phyloP scores from a whole-genome alignment of 805 yeast genomes.

The Kluyveromyces lactis region DNA sequence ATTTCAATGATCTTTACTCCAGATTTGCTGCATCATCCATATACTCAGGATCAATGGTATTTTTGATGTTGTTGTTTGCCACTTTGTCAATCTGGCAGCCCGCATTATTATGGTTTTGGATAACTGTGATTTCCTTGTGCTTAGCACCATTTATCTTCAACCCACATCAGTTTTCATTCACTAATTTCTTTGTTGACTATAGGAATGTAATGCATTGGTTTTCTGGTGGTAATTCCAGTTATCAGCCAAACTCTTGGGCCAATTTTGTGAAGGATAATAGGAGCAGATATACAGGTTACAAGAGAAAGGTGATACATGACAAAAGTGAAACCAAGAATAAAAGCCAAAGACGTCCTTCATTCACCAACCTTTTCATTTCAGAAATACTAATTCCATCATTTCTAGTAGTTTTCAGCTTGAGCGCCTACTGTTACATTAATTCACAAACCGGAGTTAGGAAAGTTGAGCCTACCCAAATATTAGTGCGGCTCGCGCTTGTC shows the following conservation, averaged over 20 bases:
- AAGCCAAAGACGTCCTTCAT: constrained; percentile 67
- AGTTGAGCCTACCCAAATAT: constrained; percentile 45
- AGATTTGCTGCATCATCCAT: constrained; percentile 71
- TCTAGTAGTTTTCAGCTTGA: constrained; percentile 57
- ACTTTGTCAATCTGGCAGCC: constrained; percentile 77
- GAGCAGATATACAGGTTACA: constrained; percentile 88
- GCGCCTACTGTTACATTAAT: constrained; percentile 74
- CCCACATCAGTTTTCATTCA: constrained; percentile 67
- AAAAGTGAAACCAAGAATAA: constrained; percentile 54
- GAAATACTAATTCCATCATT: constrained; percentile 70
- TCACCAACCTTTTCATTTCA: constrained; percentile 68
- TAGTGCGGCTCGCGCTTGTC: constrained; percentile 52
- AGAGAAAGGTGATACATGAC: constrained; percentile 61
- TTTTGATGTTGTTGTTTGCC: constrained; percentile 66
- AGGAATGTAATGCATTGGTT: constrained; percentile 63
- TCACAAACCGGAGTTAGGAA: constrained; percentile 73
- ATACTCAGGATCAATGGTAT: constrained; percentile 64
- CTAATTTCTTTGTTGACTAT: constrained; percentile 66
- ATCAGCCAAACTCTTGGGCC: constrained; percentile 73
- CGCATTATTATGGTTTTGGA: constrained; percentile 66
- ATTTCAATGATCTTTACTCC: constrained; percentile 65
- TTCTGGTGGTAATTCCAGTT: constrained; percentile 64
- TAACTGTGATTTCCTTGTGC: constrained; percentile 55
- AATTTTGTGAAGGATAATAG: constrained; percentile 66
- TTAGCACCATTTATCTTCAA: constrained; percentile 68